Evolutionary conservation across 2,329 filamentous ascomycete species (phyloP), one percentile per base, ranked within the genome.

Genomic region (Didymella lethalis): DNA sequence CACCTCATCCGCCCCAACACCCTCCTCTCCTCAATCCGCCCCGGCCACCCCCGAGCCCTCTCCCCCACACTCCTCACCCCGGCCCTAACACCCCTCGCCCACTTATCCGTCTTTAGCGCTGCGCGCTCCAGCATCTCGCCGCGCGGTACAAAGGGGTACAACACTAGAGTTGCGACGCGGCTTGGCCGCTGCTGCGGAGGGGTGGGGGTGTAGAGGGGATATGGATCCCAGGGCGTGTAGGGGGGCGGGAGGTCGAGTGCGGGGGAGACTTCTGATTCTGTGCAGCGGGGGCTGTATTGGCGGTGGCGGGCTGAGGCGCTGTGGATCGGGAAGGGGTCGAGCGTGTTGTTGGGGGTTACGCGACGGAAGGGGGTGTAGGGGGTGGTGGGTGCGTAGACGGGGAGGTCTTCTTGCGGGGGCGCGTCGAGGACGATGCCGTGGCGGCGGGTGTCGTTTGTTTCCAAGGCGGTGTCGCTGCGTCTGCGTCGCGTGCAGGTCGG

Each of bases 371-470:
- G 36, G 7, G 36, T 38, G n/a, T 29, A 44, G 2, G 48, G 47
- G 7, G 10, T 40, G 7, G 11, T 20, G 36, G 54, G 41, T 1
- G 25, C 38, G 48, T 57, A 57, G 16, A 23, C 23, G 14, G 54
- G 54, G 1, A 38, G 5, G 6, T 23, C 32, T 14, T 40, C 41
- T 18, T 26, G 16, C 14, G 16, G n/a, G 5, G 18, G 7, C 4
- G 23, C 5, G 23, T 38, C 45, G 12, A 59, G 10, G 16, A 54
- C 16, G 25, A 59, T 43, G 40, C 50, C 56, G 18, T 59, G 50
- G 16, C 56, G 56, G 2, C 56, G 56, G 4, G 56, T 59, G 46
- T 59, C 56, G 16, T 23, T 18, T 20, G 44, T 10, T 7, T 11
- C 6, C n/a, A 29, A 25, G 5, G 7, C 28, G 28, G 4, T 8